These are phyloP conservation scores for Arabidopsis thaliana DNA, from an alignment of 345 rosid species.

Conservation along the genomic window TAIR10.1 NC_003076.8:19373001-19373500, in stretches of 20 bases:
- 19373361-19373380: constrained; percentile 74
- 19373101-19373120: constrained; percentile 91
- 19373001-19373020: constrained; percentile 40
- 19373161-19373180: constrained; percentile 51
- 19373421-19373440: not conserved
- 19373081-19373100: constrained; percentile 91
- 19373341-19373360: constrained; percentile 73
- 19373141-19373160: constrained; percentile 77
- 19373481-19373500: constrained; percentile 10
- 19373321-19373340: constrained; percentile 75
- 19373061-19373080: constrained; percentile 95
- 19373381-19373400: constrained; percentile 77
- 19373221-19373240: constrained; percentile 53
- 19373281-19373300: constrained; percentile 67
- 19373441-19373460: not conserved
- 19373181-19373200: constrained; percentile 32
- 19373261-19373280: constrained; percentile 88
- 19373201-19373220: constrained; percentile 35
- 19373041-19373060: constrained; percentile 88
- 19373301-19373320: constrained; percentile 60
- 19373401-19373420: constrained; percentile 28
- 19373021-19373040: constrained; percentile 83
- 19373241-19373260: constrained; percentile 87
- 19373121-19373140: constrained; percentile 79
- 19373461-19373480: constrained; percentile 20